A percentile compares a stretch with the other conserved stretches of the same genome.
phyloP scores from a whole-genome alignment of 2,329 filamentous ascomycete genomes.

The Chlorencoelia australis region DNA sequence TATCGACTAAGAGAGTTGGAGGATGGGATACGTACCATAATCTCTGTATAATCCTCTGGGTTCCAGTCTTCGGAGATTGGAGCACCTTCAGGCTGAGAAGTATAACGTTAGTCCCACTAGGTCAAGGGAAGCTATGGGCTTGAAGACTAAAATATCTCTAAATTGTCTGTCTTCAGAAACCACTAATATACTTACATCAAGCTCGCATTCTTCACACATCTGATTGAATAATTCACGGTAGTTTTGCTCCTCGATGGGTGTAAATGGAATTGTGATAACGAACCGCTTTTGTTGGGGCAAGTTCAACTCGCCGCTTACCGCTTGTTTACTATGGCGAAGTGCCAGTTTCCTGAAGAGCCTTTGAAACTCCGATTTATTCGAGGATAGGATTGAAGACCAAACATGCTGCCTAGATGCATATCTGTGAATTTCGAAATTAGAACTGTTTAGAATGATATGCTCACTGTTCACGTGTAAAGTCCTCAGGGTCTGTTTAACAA shows the following conservation, averaged over 20 bases:
- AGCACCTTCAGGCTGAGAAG: conserved; percentile 22
- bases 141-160: no score
- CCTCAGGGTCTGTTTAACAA: no score
- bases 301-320: conserved; percentile 66
- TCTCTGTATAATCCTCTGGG: conserved; percentile 48
- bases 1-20: no score
- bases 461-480: no score
- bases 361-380: conserved; percentile 54
- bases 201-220: conserved; percentile 60
- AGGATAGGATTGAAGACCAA: conserved; percentile 57
- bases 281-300: conserved; percentile 77
- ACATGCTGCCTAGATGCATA: conserved; percentile 47
- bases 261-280: conserved; percentile 84
- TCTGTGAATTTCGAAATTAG: no score
- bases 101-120: no score
- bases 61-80: conserved; percentile 55
- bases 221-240: conserved; percentile 67
- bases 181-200: no score
- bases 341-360: conserved; percentile 62
- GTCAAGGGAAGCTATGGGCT: no score
- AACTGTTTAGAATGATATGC: no score
- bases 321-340: conserved; percentile 76
- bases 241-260: conserved; percentile 80
- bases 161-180: conserved; percentile 52
- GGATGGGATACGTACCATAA: conserved; percentile 67